Percentiles rank a stretch among this genome's conserved stretches.
These are phyloP conservation scores for Caryopteris hybrid DNA, from an alignment of 305 asterid genomes.

Conservation along the genomic window DNA sequence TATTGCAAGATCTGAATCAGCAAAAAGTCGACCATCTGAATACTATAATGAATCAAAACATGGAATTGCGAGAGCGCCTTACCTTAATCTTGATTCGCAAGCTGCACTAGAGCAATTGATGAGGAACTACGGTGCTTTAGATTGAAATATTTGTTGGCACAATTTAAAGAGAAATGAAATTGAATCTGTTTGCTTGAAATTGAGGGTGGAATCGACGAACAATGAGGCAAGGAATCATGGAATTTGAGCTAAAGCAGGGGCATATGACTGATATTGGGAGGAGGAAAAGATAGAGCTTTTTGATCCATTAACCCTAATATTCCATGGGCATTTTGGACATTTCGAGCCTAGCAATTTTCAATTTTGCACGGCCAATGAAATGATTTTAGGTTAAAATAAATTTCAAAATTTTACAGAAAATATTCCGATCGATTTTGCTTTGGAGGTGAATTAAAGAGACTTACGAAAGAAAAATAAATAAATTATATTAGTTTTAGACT, in stretches of 20 bases:
- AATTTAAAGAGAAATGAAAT: neutral
- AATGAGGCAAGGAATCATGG: constrained; percentile 15
- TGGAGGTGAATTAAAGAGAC: no score
- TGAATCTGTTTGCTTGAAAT: constrained; percentile 2
- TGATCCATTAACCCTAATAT: constrained; percentile 22
- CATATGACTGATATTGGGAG: no score
- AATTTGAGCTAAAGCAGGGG: no score
- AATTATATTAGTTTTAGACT: no score
- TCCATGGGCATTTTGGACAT: constrained; percentile 25
- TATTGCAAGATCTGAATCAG: constrained; percentile 20
- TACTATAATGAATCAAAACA: neutral
- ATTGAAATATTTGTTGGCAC: neutral
- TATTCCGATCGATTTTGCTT: no score
- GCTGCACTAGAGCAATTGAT: neutral
- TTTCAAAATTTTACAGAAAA: no score
- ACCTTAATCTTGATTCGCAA: constrained; percentile 20
- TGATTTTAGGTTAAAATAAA: no score
- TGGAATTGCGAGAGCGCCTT: neutral
- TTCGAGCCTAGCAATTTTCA: no score
- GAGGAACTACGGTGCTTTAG: constrained; percentile 28
- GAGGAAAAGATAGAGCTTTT: neutral
- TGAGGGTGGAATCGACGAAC: constrained; percentile 13
- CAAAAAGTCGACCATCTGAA: neutral
- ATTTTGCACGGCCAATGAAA: no score
- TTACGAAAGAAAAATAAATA: no score